A percentile compares a stretch with the other conserved stretches of the same genome.
Evolutionary conservation across 192 early-diverging fungal genomes (phyloP).

Genomic region (Haplosporangium gracile): DNA sequence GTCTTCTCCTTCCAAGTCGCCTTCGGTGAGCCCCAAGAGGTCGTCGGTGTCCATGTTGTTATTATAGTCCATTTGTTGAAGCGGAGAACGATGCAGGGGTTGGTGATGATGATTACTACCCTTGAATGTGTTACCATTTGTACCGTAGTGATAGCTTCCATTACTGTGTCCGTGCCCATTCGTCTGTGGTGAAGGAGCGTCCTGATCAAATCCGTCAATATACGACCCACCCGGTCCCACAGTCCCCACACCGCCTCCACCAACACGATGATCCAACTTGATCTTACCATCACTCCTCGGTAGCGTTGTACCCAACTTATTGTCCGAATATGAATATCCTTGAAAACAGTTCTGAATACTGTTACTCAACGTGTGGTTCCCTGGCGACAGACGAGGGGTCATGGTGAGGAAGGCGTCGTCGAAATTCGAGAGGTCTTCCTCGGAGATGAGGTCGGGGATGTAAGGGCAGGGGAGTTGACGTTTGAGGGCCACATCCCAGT

Average conservation of each 20-base stretch:
- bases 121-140: not conserved
- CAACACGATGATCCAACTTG: constrained; percentile 9
- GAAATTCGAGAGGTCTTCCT: constrained; percentile 68
- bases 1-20: constrained; percentile 10
- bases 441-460: constrained; percentile 70
- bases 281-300: constrained; percentile 49
- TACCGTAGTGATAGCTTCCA: not conserved
- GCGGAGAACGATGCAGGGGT: constrained; percentile 12
- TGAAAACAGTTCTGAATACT: constrained; percentile 56
- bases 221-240: not conserved
- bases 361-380: constrained; percentile 45
- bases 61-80: not conserved
- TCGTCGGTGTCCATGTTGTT: not conserved
- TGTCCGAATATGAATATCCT: constrained; percentile 56
- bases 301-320: constrained; percentile 29
- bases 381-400: constrained; percentile 57
- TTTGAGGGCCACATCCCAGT: constrained; percentile 81
- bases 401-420: constrained; percentile 68
- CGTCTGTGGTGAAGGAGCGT: not conserved
- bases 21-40: not conserved
- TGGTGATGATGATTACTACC: constrained; percentile 10
- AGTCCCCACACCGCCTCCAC: not conserved
- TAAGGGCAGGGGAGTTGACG: constrained; percentile 73
- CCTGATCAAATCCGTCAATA: constrained; percentile 41
- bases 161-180: not conserved